Evolutionary conservation across 1,284 basidiomycete species (phyloP).

Genomic region (Puccinia horiana): DNA sequence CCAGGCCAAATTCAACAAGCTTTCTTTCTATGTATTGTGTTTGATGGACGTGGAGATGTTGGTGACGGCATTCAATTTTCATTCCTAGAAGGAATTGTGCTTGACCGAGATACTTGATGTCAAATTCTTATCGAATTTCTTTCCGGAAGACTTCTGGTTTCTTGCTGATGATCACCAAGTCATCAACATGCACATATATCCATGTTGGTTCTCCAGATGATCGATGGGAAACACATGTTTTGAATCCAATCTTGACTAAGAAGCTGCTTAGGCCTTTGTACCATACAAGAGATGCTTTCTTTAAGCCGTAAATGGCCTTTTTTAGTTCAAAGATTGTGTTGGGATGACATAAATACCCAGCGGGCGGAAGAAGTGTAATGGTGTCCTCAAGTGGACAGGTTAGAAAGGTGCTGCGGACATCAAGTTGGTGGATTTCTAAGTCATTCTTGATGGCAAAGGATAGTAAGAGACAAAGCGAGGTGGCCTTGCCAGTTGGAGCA

Average conservation of each 20-base stretch:
- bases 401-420: neutral
- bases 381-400: neutral
- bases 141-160: neutral
- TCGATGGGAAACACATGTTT: neutral
- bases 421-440: neutral
- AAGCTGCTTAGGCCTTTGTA: neutral
- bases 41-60: neutral
- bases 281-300: too few species aligned
- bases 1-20: neutral
- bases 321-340: too few species aligned
- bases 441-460: neutral
- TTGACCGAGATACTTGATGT: neutral
- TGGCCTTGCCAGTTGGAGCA: neutral
- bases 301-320: too few species aligned
- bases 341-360: neutral
- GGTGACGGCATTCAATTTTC: neutral
- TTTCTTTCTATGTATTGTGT: neutral
- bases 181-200: conserved; percentile 14
- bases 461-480: neutral
- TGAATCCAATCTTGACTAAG: neutral
- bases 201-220: neutral
- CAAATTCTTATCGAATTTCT: neutral
- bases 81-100: neutral
- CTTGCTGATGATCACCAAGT: neutral
- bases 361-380: neutral